Percentiles rank a stretch among this genome's conserved stretches.
These are phyloP conservation scores for Arabis hirsuta DNA, from an alignment of 345 rosid species.

Conservation along the genomic window DNA sequence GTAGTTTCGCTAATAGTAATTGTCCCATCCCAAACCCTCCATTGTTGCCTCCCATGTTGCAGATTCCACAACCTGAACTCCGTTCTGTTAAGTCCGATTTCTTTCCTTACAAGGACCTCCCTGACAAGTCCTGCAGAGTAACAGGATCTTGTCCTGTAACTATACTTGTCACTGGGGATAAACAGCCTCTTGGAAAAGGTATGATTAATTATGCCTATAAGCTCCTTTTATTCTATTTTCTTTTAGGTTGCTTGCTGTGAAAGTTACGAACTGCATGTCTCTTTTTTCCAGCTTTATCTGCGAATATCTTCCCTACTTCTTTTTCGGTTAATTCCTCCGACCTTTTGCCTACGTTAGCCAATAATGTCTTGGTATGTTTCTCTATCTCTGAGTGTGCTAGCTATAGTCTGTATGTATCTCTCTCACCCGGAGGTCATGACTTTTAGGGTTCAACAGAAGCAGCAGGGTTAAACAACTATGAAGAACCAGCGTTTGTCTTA, in stretches of 20 bases:
- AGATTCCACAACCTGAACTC: conserved; percentile 62
- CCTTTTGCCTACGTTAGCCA: conserved; percentile 50
- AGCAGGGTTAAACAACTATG: conserved; percentile 43
- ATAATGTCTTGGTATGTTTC: conserved; percentile 54
- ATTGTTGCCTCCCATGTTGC: conserved; percentile 72
- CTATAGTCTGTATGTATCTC: background rate
- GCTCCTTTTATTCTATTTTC: background rate
- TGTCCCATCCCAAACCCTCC: conserved; percentile 67
- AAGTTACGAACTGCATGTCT: too few relatives aligned
- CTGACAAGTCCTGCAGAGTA: conserved; percentile 66
- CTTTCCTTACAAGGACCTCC: conserved; percentile 55
- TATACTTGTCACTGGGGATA: conserved; percentile 67
- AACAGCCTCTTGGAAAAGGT: conserved; percentile 72
- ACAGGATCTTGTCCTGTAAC: conserved; percentile 71
- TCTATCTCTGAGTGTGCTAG: background rate
- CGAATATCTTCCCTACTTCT: conserved; percentile 55
- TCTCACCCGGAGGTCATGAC: conserved; percentile 21
- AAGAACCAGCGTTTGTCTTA: conserved; percentile 59
- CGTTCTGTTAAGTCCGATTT: conserved; percentile 65
- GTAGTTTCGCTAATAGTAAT: conserved; percentile 28
- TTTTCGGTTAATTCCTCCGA: conserved; percentile 51
- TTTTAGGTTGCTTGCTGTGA: too few relatives aligned
- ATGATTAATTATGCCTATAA: background rate
- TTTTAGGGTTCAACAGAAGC: conserved; percentile 65
- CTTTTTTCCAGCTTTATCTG: conserved; percentile 54